Evolutionary conservation across 2,329 filamentous ascomycete species (phyloP).

Genomic region (Cryoendolithus antarcticus): DNA sequence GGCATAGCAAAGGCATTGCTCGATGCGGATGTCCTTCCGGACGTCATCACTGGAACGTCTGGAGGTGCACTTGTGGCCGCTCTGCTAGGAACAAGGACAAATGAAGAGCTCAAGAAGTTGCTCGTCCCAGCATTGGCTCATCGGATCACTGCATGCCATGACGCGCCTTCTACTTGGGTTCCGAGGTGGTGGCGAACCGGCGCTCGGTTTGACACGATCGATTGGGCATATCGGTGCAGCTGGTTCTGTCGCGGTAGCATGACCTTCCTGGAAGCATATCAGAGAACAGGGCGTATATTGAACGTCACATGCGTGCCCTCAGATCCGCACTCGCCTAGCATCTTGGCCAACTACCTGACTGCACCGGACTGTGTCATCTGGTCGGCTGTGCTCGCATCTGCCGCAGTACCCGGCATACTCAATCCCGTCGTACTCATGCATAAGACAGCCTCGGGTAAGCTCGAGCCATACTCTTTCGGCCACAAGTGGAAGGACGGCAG

Average conservation of each 20-base stretch:
- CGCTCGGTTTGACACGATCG: constrained; percentile 82
- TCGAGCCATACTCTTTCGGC: constrained; percentile 87
- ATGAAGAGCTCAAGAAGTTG: constrained; percentile 76
- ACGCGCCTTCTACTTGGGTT: constrained; percentile 63
- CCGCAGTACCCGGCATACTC: constrained; percentile 87
- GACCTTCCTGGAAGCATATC: constrained; percentile 90
- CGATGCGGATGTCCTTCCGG: constrained; percentile 72
- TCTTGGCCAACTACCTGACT: constrained; percentile 90
- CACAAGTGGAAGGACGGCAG: constrained; percentile 99
- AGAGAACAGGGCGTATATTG: constrained; percentile 82
- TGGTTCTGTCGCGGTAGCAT: constrained; percentile 90
- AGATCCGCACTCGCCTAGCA: constrained; percentile 83
- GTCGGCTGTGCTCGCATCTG: constrained; percentile 89
- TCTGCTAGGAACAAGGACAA: constrained; percentile 75
- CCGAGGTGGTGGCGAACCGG: constrained; percentile 84
- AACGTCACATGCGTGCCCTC: constrained; percentile 95
- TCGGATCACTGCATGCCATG: constrained; percentile 74
- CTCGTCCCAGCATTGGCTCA: constrained; percentile 77
- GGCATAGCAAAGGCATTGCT: constrained; percentile 82
- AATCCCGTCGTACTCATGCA: constrained; percentile 90
- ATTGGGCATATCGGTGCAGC: constrained; percentile 72
- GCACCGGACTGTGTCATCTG: constrained; percentile 96
- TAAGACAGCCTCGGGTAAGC: constrained; percentile 63
- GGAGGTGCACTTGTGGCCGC: constrained; percentile 84
- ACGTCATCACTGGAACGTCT: constrained; percentile 93